These are phyloP conservation scores for Aspergillus taichungensis DNA, from an alignment of 495 filamentous ascomycete species.

Conservation along the genomic window DNA sequence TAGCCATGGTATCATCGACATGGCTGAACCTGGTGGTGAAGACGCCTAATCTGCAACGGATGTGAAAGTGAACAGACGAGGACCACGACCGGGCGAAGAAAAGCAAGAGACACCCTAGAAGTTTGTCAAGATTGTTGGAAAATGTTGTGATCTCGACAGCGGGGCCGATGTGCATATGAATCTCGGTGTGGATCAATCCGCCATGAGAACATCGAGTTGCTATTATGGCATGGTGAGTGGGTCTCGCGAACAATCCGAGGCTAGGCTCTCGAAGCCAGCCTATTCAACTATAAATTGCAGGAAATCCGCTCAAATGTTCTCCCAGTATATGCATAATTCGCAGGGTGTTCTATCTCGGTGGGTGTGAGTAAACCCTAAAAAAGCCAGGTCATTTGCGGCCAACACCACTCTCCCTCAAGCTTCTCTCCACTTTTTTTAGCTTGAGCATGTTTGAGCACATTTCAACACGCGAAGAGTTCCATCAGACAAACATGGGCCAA, in stretches of 20 bases:
- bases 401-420: not conserved
- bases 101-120: not conserved
- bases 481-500: not conserved
- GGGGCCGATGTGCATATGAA: too few relatives aligned
- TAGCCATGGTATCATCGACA: slow-evolving; percentile 31
- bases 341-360: too few relatives aligned
- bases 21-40: not conserved
- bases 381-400: not conserved
- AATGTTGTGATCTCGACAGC: too few relatives aligned
- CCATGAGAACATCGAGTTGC: too few relatives aligned
- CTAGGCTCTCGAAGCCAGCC: too few relatives aligned
- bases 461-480: not conserved
- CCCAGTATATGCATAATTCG: too few relatives aligned
- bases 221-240: too few relatives aligned
- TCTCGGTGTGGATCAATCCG: too few relatives aligned
- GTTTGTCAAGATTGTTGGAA: too few relatives aligned
- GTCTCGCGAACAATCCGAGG: too few relatives aligned
- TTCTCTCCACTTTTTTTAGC: not conserved
- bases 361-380: not conserved
- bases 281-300: too few relatives aligned
- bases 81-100: not conserved
- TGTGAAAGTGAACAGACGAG: not conserved
- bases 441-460: slow-evolving; percentile 4
- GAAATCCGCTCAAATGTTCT: too few relatives aligned
- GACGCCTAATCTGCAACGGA: not conserved